A percentile compares a stretch with the other conserved stretches of the same genome.
phyloP scores from a whole-genome alignment of 1,139 yeast genomes.

The Geotrichum macrosporum region DNA sequence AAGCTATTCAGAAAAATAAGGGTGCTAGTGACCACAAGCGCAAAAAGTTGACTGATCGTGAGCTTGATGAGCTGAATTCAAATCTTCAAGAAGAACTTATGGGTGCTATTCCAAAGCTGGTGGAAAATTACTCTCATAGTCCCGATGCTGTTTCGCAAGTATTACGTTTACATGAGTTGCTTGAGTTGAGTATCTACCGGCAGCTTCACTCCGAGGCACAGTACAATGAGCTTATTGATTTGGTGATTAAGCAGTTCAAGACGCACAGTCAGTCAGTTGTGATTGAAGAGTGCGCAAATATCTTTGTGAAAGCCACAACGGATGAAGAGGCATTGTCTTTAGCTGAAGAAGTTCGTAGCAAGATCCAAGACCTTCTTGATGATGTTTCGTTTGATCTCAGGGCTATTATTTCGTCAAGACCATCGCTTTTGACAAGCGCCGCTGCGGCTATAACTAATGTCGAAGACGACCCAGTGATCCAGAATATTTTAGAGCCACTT shows the following conservation, averaged over 20 bases:
- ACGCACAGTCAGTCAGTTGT: conserved; percentile 23
- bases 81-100: conserved; percentile 28
- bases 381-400: conserved; percentile 26
- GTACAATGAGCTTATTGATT: conserved; percentile 27
- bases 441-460: neutral
- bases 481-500: conserved; percentile 22
- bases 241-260: conserved; percentile 28
- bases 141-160: conserved; percentile 30
- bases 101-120: conserved; percentile 27
- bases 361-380: conserved; percentile 24
- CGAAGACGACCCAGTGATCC: conserved; percentile 19
- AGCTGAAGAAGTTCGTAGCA: conserved; percentile 22
- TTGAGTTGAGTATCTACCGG: conserved; percentile 31
- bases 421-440: neutral
- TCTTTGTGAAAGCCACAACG: conserved; percentile 25
- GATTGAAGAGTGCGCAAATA: conserved; percentile 26
- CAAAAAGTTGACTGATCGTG: conserved; percentile 18
- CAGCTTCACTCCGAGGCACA: conserved; percentile 30
- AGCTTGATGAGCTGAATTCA: conserved; percentile 25
- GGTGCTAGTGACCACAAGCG: conserved; percentile 20
- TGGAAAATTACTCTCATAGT: conserved; percentile 31
- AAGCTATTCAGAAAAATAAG: conserved; percentile 19
- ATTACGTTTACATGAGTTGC: conserved; percentile 29
- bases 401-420: conserved; percentile 15
- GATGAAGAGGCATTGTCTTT: conserved; percentile 22